phyloP scores from a whole-genome alignment of 345 rosid species.

The Crucihimalaya himalaica region DNA sequence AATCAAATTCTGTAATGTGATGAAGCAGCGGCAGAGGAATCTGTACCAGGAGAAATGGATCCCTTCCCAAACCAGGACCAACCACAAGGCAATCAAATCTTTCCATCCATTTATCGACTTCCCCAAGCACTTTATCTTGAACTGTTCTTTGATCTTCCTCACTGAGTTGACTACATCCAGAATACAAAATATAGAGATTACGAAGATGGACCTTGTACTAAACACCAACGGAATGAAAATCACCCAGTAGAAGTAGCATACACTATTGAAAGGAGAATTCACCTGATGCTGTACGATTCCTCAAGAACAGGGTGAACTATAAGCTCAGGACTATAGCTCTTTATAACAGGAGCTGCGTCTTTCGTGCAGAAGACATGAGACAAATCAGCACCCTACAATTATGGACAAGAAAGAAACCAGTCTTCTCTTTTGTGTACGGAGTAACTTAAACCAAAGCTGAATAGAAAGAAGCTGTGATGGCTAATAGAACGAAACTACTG shows the following conservation, averaged over 20 bases:
- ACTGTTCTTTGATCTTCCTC: constrained; percentile 55
- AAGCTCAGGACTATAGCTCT: constrained; percentile 95
- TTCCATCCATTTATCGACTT: constrained; percentile 89
- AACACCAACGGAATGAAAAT: not conserved
- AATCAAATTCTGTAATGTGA: not conserved
- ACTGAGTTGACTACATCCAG: constrained; percentile 40
- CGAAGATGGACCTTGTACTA: not conserved
- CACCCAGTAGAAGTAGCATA: constrained; percentile 8
- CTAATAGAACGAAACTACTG: constrained; percentile 27
- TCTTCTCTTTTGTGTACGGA: not conserved
- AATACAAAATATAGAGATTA: not conserved
- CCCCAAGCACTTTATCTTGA: constrained; percentile 61
- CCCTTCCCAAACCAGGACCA: constrained; percentile 99
- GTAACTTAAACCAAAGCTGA: not conserved
- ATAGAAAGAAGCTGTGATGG: constrained; percentile 6
- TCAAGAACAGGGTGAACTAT: constrained; percentile 91
- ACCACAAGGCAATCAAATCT: constrained; percentile 94
- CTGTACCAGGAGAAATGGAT: constrained; percentile 77
- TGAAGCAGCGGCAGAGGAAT: constrained; percentile 17
- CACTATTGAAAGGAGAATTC: constrained; percentile 8
- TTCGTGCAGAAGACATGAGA: constrained; percentile 97
- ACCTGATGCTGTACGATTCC: constrained; percentile 82
- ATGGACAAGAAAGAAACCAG: not conserved
- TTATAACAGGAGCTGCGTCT: constrained; percentile 93
- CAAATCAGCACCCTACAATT: constrained; percentile 84